Evolutionary conservation across 2,329 filamentous ascomycete species (phyloP).

Genomic region (Aureobasidium sp.): DNA sequence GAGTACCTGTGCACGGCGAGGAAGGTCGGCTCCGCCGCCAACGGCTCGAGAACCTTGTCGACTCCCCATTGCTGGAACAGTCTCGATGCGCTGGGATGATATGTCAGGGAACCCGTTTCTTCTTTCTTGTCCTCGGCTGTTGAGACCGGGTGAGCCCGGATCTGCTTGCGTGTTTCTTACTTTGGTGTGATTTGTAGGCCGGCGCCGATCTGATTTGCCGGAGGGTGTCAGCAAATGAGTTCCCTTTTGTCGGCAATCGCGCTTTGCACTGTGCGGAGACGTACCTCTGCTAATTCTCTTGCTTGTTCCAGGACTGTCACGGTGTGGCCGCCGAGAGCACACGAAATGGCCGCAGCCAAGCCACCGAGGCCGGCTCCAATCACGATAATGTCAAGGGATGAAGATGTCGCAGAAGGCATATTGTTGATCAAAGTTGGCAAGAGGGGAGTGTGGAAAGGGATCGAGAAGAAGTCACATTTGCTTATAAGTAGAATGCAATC

Average conservation of each 20-base stretch:
- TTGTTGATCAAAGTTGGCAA: background rate
- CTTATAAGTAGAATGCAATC: background rate
- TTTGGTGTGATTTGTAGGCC: conserved; percentile 48
- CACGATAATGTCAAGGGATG: conserved; percentile 25
- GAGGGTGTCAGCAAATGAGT: background rate
- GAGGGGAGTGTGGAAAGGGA: background rate
- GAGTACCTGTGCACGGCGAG: conserved; percentile 50
- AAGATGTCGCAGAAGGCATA: conserved; percentile 10
- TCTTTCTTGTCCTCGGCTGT: background rate
- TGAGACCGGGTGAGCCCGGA: conserved; percentile 18
- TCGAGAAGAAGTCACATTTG: background rate
- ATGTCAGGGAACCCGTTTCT: background rate
- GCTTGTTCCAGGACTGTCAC: conserved; percentile 28
- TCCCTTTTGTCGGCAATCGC: background rate
- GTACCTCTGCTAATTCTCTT: conserved; percentile 22
- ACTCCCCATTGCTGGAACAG: conserved; percentile 48
- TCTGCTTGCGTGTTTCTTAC: conserved; percentile 20
- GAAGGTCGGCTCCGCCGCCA: conserved; percentile 39
- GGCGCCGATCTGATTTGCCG: conserved; percentile 36
- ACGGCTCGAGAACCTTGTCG: conserved; percentile 34
- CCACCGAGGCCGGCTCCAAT: conserved; percentile 31
- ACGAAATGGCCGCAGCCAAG: conserved; percentile 28
- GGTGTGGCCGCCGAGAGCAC: conserved; percentile 27
- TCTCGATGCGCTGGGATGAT: conserved; percentile 36
- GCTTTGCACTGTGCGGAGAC: background rate